Evolutionary conservation across 495 filamentous ascomycete species (phyloP), one percentile per base, ranked within the genome.

Genomic region (Massariosphaeria phaeospora): DNA sequence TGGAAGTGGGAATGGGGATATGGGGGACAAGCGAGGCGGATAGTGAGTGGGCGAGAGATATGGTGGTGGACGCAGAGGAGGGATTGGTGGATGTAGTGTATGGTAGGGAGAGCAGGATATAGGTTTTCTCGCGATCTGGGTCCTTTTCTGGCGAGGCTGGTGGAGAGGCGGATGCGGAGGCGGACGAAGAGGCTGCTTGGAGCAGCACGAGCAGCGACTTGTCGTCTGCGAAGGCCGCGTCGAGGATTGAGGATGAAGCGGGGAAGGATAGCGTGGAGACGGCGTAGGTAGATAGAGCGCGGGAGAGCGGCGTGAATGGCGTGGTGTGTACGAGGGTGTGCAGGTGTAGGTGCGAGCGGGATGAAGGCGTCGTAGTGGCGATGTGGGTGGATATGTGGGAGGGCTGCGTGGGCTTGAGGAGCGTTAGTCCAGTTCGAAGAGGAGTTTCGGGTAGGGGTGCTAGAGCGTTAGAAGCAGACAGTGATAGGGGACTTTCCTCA

Each of bases 191-290:
- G 5, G 33, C 25, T 9, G 10, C 20, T 17, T 35, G 44, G 41
- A 47, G 42, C 15, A 66, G 34, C 23, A 68, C 31, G 21, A 68
- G 45, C 10, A 64, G 30, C 11, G 18, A 20, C 8, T 31, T 49
- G 41, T 68, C 66, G 47, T 68, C 64, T 7, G 48, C 52, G 48
- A 68, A 68, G 27, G 64, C 63, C 1, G 61, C 26, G 34, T 68
- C 57, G 2, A 46, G 30, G 21, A 64, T 31, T 30, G 43, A 46
- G 4, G 36, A 31, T 13, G 2, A 18, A 2, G 30, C 10, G 2
- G 56, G 27, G 42, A 57, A 45, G 15, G 12, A 20, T 15, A 61
- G 40, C 12, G 46, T 57, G 7, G 51, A 35, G 12, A 39, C n/a
- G 12, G 46, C 42, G 21, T 52, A 52, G 9, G 44, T 9, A 11